A percentile compares a stretch with the other conserved stretches of the same genome.
Conservation (phyloP, 2,329 filamentous ascomycete species). For the Monilinia aucupariae region DNA sequence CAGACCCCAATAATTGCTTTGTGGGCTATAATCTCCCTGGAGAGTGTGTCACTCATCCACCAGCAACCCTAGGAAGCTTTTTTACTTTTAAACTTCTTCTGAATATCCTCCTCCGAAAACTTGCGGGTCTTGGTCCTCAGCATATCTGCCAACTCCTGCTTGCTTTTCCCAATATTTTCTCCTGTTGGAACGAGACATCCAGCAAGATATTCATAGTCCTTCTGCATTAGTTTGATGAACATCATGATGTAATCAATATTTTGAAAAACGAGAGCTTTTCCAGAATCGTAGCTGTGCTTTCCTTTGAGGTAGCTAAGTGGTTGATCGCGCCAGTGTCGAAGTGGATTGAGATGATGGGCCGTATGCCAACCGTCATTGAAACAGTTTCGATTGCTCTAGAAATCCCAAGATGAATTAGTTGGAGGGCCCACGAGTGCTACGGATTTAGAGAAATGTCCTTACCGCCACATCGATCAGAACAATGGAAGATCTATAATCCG, state of each 20-base stretch:
- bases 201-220: slow-evolving; percentile 67
- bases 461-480: slow-evolving; percentile 74
- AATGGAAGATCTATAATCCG: slow-evolving; percentile 73
- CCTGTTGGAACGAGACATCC: slow-evolving; percentile 69
- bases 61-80: neutral
- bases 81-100: slow-evolving; percentile 42
- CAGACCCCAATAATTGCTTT: neutral
- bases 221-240: slow-evolving; percentile 60
- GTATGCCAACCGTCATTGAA: slow-evolving; percentile 83
- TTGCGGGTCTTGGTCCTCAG: slow-evolving; percentile 58
- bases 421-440: neutral
- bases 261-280: slow-evolving; percentile 70
- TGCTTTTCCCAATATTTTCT: slow-evolving; percentile 59
- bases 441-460: slow-evolving; percentile 28
- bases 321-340: slow-evolving; percentile 76
- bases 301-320: slow-evolving; percentile 66
- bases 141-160: slow-evolving; percentile 58
- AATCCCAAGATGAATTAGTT: slow-evolving; percentile 17
- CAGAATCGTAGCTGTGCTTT: slow-evolving; percentile 59
- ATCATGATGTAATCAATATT: slow-evolving; percentile 79
- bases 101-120: slow-evolving; percentile 62
- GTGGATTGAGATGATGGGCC: slow-evolving; percentile 72
- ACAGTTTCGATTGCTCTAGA: slow-evolving; percentile 71
- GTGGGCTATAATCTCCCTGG: neutral
- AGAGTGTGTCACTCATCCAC: neutral